Percentiles rank a stretch among this genome's conserved stretches.
Conservation (phyloP, 352 stramenopile species). For the Poterioochromonas sp. region DNA sequence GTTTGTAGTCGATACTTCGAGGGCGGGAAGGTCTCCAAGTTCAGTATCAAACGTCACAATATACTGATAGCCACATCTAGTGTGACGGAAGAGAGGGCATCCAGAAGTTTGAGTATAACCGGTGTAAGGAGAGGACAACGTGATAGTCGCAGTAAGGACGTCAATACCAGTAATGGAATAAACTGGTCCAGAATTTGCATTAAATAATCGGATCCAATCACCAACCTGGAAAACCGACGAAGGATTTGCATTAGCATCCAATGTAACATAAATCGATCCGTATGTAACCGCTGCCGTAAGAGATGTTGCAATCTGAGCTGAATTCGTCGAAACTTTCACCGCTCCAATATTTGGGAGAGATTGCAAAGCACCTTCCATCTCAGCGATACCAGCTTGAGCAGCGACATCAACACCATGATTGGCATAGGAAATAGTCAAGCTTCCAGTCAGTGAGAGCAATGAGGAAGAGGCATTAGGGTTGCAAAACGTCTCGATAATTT, state of each 20-base stretch:
- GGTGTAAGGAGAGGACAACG: conserved; percentile 71
- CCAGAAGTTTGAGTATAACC: conserved; percentile 48
- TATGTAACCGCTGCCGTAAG: conserved; percentile 35
- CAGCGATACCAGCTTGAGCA: conserved; percentile 62
- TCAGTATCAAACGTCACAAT: conserved; percentile 79
- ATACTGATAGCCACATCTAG: conserved; percentile 55
- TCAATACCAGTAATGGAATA: conserved; percentile 56
- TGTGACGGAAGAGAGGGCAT: conserved; percentile 70
- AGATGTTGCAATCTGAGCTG: conserved; percentile 50
- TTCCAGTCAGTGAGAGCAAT: conserved; percentile 48
- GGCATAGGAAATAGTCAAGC: conserved; percentile 63
- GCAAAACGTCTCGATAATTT: conserved; percentile 73
- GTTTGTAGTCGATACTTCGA: conserved; percentile 52
- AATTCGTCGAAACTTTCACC: conserved; percentile 73
- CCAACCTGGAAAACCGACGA: conserved; percentile 57
- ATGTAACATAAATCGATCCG: conserved; percentile 39
- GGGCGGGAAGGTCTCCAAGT: conserved; percentile 54
- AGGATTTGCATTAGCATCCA: conserved; percentile 49
- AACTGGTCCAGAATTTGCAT: conserved; percentile 58
- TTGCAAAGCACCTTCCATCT: conserved; percentile 63
- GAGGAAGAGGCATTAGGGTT: neutral
- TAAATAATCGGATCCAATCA: conserved; percentile 82
- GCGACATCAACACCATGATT: conserved; percentile 53
- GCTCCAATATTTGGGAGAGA: conserved; percentile 64
- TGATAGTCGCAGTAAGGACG: conserved; percentile 59